A percentile compares a stretch with the other conserved stretches of the same genome.
These are phyloP conservation scores for Agarophyton chilense DNA, from an alignment of 23 red algal genomes.

Conservation along the genomic window DNA sequence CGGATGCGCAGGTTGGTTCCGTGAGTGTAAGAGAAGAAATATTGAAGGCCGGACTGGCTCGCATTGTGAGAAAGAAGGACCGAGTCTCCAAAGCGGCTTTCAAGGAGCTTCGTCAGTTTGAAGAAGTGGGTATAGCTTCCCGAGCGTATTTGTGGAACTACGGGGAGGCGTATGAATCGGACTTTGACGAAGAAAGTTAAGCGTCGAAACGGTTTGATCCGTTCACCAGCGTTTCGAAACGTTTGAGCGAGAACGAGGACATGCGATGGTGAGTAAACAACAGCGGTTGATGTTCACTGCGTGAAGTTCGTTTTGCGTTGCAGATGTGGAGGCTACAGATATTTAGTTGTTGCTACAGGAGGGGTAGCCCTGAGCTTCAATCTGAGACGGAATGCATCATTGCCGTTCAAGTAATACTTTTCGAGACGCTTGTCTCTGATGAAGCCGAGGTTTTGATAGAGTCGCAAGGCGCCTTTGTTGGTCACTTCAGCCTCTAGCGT, in stretches of 20 bases:
- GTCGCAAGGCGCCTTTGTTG: constrained; percentile 79
- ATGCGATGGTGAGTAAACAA: not conserved
- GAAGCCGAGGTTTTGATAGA: constrained; percentile 97
- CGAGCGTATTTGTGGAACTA: constrained; percentile 78
- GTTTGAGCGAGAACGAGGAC: not conserved
- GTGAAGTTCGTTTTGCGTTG: not conserved
- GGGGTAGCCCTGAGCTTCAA: constrained; percentile 45
- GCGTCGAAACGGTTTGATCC: not conserved
- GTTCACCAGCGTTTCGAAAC: not conserved
- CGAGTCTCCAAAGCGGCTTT: constrained; percentile 57
- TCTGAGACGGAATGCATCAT: constrained; percentile 90
- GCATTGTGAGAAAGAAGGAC: constrained; percentile 65
- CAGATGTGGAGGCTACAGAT: not conserved
- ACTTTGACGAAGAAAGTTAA: constrained; percentile 76
- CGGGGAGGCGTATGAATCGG: constrained; percentile 86
- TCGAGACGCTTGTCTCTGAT: constrained; percentile 95
- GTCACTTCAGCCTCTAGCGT: constrained; percentile 92
- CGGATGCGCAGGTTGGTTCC: constrained; percentile 16
- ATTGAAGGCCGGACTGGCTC: constrained; percentile 75
- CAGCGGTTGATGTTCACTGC: not conserved
- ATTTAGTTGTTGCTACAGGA: not conserved
- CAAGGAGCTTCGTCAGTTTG: constrained; percentile 66
- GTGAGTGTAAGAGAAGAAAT: constrained; percentile 55
- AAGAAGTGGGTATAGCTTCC: constrained; percentile 68
- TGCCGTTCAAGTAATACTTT: constrained; percentile 98